Evolutionary conservation across 2,329 filamentous ascomycete genomes (phyloP), one percentile per base, ranked within the genome.

Genomic region (Aspergillus tubingensis): DNA sequence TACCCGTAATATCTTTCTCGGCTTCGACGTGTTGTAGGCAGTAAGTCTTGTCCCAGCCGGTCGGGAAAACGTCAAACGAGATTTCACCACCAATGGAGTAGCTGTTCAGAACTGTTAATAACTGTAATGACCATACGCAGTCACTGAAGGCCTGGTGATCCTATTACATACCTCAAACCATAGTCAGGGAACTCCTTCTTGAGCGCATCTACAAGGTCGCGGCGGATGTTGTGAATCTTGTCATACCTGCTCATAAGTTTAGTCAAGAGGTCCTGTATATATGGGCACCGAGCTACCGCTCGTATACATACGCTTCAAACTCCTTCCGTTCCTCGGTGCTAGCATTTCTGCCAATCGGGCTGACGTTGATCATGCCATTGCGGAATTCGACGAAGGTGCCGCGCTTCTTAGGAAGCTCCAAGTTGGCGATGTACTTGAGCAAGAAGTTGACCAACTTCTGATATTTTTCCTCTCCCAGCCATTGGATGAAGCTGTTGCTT

Each of bases 41-140:
- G 85, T 96, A 99, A 8, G 91, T 96, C 88, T 98, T 99, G 82
- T 99, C 95, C 95, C 95, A 99, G 73, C 95, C 95, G 2, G 83
- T 86, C 65, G 95, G 95, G 85, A 99, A 99, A 71, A 98, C 91
- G 75, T 99, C 95, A 77, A 99, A 99, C 62, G 93, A 97, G 79
- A 99, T 97, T 76, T 97, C 92, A 56, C 95, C 95, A 69, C 95
- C 95, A 71, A 99, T 96, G 65, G 92, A 94, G 83, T 90, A 97
- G 44, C 91, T 93, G 62, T 64, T 53, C 41, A 44, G 39, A 7
- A 47, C 2, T 54, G 62, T 61, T 32, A 41, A 32, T 39, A 60
- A 30, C 3, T 38, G 54, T 8, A 50, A 44, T 25, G 10, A 17
- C 30, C 10, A 11, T 23, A 8, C 3, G 25, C 21, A 25, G 8